A percentile compares a stretch with the other conserved stretches of the same genome.
Evolutionary conservation across 2,329 filamentous ascomycete genomes (phyloP).

Genomic region (Aspergillus sp.): DNA sequence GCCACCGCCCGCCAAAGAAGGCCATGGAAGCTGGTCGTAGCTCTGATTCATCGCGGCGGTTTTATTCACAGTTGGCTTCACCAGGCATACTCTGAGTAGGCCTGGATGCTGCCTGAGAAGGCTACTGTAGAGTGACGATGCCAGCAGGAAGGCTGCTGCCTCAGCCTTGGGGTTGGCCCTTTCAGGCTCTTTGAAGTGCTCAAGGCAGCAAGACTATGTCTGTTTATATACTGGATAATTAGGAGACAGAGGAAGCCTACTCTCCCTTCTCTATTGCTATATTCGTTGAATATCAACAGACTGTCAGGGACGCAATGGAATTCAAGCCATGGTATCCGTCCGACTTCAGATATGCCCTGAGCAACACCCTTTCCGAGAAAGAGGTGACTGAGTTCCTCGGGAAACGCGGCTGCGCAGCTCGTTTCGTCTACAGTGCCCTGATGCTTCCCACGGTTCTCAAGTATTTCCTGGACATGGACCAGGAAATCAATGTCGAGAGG

Average conservation of each 20-base stretch:
- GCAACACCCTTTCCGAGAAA: slow-evolving; percentile 15
- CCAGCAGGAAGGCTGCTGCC: neutral
- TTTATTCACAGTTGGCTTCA: too few relatives aligned
- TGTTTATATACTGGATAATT: too few relatives aligned
- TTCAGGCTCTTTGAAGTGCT: too few relatives aligned
- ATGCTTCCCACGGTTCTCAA: slow-evolving; percentile 27
- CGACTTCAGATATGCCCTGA: slow-evolving; percentile 17
- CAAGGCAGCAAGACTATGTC: too few relatives aligned
- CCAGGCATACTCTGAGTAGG: too few relatives aligned
- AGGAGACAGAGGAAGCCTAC: too few relatives aligned
- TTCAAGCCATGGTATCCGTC: slow-evolving; percentile 14
- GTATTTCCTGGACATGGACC: slow-evolving; percentile 14
- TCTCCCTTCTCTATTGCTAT: too few relatives aligned
- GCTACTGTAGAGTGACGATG: too few relatives aligned
- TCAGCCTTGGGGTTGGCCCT: neutral
- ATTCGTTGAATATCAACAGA: neutral
- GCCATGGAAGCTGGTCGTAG: slow-evolving; percentile 30
- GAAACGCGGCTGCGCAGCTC: slow-evolving; percentile 9
- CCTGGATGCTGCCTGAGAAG: too few relatives aligned
- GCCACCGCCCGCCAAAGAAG: slow-evolving; percentile 27
- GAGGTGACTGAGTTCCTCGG: slow-evolving; percentile 13
- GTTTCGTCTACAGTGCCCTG: slow-evolving; percentile 23
- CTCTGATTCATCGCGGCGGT: too few relatives aligned
- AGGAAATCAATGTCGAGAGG: slow-evolving; percentile 10
- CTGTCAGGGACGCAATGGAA: slow-evolving; percentile 12